phyloP scores from a whole-genome alignment of 352 stramenopile genomes.

The Elongisporangium undulatum region DNA sequence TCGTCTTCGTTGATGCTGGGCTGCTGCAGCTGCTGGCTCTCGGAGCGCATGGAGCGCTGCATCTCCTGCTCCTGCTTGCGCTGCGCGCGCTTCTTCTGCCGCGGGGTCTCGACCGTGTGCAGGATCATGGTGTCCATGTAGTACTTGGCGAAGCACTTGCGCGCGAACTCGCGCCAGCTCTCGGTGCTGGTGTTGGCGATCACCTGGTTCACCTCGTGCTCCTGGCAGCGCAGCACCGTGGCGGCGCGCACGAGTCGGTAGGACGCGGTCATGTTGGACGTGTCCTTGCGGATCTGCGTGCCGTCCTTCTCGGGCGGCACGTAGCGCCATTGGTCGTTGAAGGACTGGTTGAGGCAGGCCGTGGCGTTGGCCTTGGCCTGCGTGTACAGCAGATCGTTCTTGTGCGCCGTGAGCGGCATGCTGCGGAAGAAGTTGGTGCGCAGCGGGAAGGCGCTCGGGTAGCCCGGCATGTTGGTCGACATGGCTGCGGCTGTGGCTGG shows the following conservation, averaged over 20 bases:
- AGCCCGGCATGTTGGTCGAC: constrained; percentile 1
- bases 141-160: constrained; percentile 72
- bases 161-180: constrained; percentile 67
- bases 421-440: constrained; percentile 71
- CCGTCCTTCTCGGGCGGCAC: constrained; percentile 76
- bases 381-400: constrained; percentile 46
- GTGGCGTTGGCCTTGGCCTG: constrained; percentile 50
- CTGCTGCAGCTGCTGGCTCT: constrained; percentile 12
- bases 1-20: constrained; percentile 7
- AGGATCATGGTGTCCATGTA: constrained; percentile 77
- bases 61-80: constrained; percentile 1
- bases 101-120: constrained; percentile 34
- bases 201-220: constrained; percentile 72
- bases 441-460: constrained; percentile 43
- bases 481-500: neutral
- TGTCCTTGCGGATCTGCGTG: constrained; percentile 80
- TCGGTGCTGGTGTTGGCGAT: constrained; percentile 68
- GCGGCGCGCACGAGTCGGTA: constrained; percentile 62
- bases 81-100: constrained; percentile 11
- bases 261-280: constrained; percentile 63
- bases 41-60: constrained; percentile 6
- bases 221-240: constrained; percentile 65
- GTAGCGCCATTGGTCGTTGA: constrained; percentile 80
- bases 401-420: constrained; percentile 49
- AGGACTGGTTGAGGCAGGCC: constrained; percentile 60